Base-by-base conservation (phyloP, 805 yeast genomes). In the Lipomyces sp. region DNA sequence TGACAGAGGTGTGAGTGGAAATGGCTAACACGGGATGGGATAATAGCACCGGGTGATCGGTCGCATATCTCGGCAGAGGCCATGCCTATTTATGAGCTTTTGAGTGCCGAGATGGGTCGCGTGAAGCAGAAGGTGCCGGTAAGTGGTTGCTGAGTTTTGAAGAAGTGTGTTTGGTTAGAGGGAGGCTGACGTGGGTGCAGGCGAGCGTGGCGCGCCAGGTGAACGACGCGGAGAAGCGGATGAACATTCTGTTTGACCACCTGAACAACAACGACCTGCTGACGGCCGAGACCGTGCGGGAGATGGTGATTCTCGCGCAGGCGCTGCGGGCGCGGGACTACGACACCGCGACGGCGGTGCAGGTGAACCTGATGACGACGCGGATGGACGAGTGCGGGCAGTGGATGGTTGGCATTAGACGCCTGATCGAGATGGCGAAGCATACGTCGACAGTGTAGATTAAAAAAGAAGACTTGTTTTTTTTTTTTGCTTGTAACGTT, bases 321-420 rank as follows among this genome's bases (percentile, higher is more conserved):
- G 70, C 80, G 0, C 67, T 93, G 60, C 73, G 71, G 18, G 67
- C 63, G 10, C 75, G 76, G 53, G 83, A 87, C 52, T 86, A 71
- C 64, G 66, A 68, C 3, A 71, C 71, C 14, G 97, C 98, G 1
- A 68, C 75, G 45, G 67, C 74, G 1, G 55, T 62, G 24, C 70
- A 64, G 19, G 60, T 79, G 31, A 79, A 80, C 45, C 76, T 93
- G 53, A 78, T 84, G 21, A 76, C 87, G 6, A 76, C 78, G 33
- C 76, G 79, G 55, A 76, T 83, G 22, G 79, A 77, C 22, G 95
- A 90, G 67, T 80, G 84, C 57, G 96, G 95, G 13, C 81, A 84
- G 62, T 93, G 98, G 98, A 79, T 85, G 72, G 80, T 85, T 29
- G 98, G 98, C 61, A 83, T 93, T 41, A 88, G 84, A 68, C 81